A percentile compares a stretch with the other conserved stretches of the same genome.
Conservation (phyloP, 306 rosid genomes). For the Dalbergia oliveri region DNA sequence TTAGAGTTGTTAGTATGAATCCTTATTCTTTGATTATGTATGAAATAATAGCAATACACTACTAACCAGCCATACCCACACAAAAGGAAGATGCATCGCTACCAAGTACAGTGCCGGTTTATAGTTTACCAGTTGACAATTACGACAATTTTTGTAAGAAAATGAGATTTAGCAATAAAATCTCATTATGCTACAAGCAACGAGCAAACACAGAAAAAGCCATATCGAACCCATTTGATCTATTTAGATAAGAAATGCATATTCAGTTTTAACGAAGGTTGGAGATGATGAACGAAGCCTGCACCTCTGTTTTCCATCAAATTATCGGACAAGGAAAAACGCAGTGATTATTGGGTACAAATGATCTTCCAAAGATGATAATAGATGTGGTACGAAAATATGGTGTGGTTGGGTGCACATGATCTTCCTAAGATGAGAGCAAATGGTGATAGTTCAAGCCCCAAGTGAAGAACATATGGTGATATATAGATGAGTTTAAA, state of each 20-base stretch:
- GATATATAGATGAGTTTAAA: no score
- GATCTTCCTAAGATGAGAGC: no score
- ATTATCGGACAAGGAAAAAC: constrained; percentile 14
- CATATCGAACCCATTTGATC: not conserved
- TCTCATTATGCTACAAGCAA: not conserved
- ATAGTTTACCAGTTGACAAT: not conserved
- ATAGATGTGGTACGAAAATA: no score
- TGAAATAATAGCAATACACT: no score
- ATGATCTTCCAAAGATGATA: no score
- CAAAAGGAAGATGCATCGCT: not conserved
- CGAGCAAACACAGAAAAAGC: not conserved
- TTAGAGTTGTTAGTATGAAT: no score
- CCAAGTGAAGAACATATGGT: no score
- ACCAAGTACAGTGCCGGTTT: not conserved
- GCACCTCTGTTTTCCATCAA: constrained; percentile 58
- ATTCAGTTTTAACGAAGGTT: constrained; percentile 42
- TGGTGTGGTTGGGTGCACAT: no score
- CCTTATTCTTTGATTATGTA: no score
- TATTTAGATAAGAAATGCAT: no score
- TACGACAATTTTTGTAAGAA: not conserved
- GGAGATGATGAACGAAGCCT: not conserved
- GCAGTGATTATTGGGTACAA: no score
- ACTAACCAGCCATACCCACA: not conserved
- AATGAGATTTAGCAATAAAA: not conserved
- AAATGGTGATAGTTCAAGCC: no score